These are phyloP conservation scores for Trichoderma lentiforme DNA, from an alignment of 2,329 filamentous ascomycete species.

Conservation along the genomic window DNA sequence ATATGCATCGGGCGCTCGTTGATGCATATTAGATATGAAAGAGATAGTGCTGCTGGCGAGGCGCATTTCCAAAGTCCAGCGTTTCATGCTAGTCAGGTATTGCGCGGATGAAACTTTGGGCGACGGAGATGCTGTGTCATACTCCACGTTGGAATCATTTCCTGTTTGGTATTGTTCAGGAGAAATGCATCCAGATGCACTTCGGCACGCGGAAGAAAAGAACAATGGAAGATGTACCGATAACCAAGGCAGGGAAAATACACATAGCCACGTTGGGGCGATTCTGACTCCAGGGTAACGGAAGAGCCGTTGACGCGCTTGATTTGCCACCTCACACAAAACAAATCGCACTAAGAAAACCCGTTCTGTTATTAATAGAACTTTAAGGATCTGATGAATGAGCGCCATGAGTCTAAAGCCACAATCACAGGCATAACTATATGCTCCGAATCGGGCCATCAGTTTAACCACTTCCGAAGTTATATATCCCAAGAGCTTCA, in stretches of 20 bases:
- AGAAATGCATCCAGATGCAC: not conserved
- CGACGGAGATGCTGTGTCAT: not conserved
- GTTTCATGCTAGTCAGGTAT: not conserved
- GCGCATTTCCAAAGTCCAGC: not conserved
- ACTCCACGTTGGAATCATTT: not conserved
- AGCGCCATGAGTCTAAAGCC: conserved; percentile 6
- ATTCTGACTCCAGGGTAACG: not conserved
- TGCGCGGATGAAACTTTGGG: not conserved
- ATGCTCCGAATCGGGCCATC: conserved; percentile 8
- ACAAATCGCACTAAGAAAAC: not conserved
- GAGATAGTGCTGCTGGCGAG: not conserved
- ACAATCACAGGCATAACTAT: conserved; percentile 9
- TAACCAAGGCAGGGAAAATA: not conserved
- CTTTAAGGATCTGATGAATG: conserved; percentile 11
- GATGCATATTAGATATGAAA: not conserved
- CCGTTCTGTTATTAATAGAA: conserved; percentile 7
- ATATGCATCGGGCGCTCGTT: not conserved
- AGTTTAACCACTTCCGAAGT: conserved; percentile 13
- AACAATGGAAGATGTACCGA: not conserved
- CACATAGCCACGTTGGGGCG: not conserved
- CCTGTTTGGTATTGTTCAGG: not conserved
- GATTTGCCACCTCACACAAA: not conserved
- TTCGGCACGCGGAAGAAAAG: not conserved
- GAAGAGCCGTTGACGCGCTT: not conserved
- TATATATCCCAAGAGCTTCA: not conserved